Base-by-base conservation (phyloP, 306 rosid genomes). In the Adenanthera pavonina region DNA sequence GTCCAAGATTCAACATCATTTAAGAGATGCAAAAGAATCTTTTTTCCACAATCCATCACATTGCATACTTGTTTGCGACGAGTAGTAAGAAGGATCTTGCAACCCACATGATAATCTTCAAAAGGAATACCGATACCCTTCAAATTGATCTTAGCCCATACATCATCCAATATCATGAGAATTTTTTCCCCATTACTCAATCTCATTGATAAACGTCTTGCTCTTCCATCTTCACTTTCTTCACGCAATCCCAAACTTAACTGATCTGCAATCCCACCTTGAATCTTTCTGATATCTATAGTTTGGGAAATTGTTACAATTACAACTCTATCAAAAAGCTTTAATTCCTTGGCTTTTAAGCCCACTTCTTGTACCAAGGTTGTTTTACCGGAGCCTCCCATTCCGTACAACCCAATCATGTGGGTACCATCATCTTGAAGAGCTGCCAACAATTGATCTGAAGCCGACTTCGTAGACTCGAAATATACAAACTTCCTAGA, bases 311-410 rank as follows among this genome's bases (percentile, higher is more conserved):
- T 17, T 0, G 36, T 69, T 1, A n/a, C 2, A 10, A 43, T 10
- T 20, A 69, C 4, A 0, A 69, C 74, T n/a, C n/a, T 36, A 43
- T 69, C 54, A 44, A 69, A 69, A 2, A 69, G 54, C 1, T 44
- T 19, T 12, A 0, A 10, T 2, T 69, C 17, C n/a, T 69, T 43
- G 6, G 54, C 74, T 11, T 1, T 4, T 3, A 43, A 43, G 11
- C 38, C 54, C 15, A 20, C 54, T 69, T 69, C 74, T 69, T 44
- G 19, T 1, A 44, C 54, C 74, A 69, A 44, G 9, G 54, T 43
- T 19, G 74, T 44, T 69, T 69, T 69, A 11, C 72, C 72, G 0
- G 72, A 40, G 49, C 72, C 72, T 8, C 72, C 52, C 72, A 67
- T 67, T 5, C 36, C 74, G 10, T 69, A 69, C 54, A 69, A 44